A percentile compares a stretch with the other conserved stretches of the same genome.
These are phyloP conservation scores for Purpureocillium takamizusanense DNA, from an alignment of 2,329 filamentous ascomycete species.

Conservation along the genomic window DNA sequence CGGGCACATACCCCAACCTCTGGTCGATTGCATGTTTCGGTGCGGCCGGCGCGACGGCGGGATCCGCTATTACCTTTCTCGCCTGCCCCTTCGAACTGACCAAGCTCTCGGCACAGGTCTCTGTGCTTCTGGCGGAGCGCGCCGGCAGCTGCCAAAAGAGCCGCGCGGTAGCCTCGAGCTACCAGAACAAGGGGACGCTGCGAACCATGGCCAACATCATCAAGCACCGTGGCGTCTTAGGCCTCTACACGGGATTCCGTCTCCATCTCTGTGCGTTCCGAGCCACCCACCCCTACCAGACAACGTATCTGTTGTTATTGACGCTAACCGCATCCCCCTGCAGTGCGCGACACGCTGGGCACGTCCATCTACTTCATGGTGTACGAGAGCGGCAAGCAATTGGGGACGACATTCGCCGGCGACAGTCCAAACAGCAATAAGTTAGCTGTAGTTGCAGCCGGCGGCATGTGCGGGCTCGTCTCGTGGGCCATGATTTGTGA, in stretches of 20 bases:
- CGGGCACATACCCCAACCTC: conserved; percentile 61
- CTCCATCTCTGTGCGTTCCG: conserved; percentile 63
- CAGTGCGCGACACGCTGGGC: conserved; percentile 74
- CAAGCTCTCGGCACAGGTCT: conserved; percentile 82
- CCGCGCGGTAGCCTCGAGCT: conserved; percentile 55
- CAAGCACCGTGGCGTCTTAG: conserved; percentile 60
- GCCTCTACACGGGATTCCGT: conserved; percentile 73
- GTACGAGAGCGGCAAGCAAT: conserved; percentile 78
- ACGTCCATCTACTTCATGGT: conserved; percentile 84
- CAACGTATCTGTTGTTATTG: neutral
- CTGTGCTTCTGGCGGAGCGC: conserved; percentile 58
- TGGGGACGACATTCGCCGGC: conserved; percentile 64
- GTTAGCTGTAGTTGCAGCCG: conserved; percentile 68
- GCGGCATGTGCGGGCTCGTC: conserved; percentile 72
- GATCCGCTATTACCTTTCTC: conserved; percentile 69
- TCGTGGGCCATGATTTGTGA: conserved; percentile 71
- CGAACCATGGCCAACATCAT: conserved; percentile 71
- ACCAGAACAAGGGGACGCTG: conserved; percentile 69
- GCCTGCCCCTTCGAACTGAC: conserved; percentile 85
- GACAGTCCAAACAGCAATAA: conserved; percentile 69
- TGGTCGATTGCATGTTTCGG: conserved; percentile 71
- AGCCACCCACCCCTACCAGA: neutral
- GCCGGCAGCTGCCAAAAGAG: conserved; percentile 31
- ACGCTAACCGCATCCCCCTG: conserved; percentile 8
- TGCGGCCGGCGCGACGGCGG: conserved; percentile 68